Conservation (phyloP, 2,329 filamentous ascomycete genomes). For the Beauveria sp. region DNA sequence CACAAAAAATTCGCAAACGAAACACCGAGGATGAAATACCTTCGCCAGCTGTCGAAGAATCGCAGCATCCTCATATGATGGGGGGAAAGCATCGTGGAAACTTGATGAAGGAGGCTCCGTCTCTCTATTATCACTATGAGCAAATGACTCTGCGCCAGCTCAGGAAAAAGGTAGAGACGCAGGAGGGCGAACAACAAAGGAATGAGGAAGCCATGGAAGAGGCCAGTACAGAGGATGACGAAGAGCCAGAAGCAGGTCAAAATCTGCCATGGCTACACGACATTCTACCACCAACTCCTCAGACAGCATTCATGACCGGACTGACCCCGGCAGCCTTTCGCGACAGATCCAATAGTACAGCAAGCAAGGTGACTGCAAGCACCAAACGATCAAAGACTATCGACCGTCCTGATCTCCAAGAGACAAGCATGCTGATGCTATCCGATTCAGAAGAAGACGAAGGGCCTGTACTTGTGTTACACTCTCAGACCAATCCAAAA, state of each 20-base stretch:
- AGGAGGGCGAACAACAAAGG: constrained; percentile 15
- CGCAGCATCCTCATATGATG: constrained; percentile 18
- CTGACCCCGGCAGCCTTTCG: neutral
- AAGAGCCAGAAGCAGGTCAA: constrained; percentile 12
- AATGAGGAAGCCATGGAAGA: constrained; percentile 9
- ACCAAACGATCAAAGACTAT: neutral
- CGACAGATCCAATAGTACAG: neutral
- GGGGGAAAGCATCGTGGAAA: constrained; percentile 19
- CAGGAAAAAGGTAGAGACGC: constrained; percentile 21
- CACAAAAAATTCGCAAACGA: constrained; percentile 25
- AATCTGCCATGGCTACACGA: neutral
- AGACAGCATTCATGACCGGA: neutral
- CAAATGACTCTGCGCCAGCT: constrained; percentile 43
- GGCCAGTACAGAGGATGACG: neutral
- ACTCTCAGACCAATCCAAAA: neutral
- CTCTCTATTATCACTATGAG: constrained; percentile 52
- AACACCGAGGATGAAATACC: constrained; percentile 29
- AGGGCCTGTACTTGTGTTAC: neutral
- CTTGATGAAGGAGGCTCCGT: constrained; percentile 34
- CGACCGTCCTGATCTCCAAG: neutral
- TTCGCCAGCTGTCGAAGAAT: constrained; percentile 17
- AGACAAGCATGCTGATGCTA: constrained; percentile 8
- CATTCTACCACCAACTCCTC: neutral
- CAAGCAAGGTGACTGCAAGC: constrained; percentile 1
- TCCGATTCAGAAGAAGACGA: constrained; percentile 8